Percentiles rank a stretch among this genome's conserved stretches.
Evolutionary conservation across 2,329 filamentous ascomycete genomes (phyloP).

Genomic region (Talaromyces sp.): DNA sequence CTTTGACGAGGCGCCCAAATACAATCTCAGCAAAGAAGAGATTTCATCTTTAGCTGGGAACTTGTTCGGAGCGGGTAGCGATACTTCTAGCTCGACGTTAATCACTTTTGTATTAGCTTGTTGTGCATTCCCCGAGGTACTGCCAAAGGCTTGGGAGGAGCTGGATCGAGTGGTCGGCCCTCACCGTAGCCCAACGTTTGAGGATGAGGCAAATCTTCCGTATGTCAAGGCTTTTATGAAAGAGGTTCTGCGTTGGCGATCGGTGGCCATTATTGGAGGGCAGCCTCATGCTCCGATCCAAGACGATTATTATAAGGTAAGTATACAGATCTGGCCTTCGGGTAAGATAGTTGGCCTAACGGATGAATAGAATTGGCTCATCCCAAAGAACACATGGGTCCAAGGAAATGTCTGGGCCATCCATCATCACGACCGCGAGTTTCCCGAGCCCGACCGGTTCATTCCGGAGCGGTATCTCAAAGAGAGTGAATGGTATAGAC

Average conservation of each 20-base stretch:
- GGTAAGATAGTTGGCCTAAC: background rate
- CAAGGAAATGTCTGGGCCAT: conserved; percentile 45
- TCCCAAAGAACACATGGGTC: conserved; percentile 49
- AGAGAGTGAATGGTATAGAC: background rate
- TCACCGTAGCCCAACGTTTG: conserved; percentile 31
- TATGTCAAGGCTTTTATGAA: conserved; percentile 32
- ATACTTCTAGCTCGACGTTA: conserved; percentile 30
- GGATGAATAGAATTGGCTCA: conserved; percentile 31
- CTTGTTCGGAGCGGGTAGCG: conserved; percentile 30
- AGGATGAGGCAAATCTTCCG: conserved; percentile 29
- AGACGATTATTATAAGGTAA: background rate
- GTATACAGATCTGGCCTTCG: background rate
- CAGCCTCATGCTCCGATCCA: background rate
- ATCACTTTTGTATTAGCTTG: conserved; percentile 25
- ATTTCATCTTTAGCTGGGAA: conserved; percentile 49
- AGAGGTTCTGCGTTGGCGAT: conserved; percentile 30
- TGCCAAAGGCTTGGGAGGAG: conserved; percentile 40
- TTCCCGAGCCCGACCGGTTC: conserved; percentile 38
- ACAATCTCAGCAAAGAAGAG: conserved; percentile 46
- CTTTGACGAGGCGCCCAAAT: conserved; percentile 48
- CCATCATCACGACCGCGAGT: conserved; percentile 40
- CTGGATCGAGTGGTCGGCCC: conserved; percentile 34
- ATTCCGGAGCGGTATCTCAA: conserved; percentile 29
- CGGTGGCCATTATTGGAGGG: conserved; percentile 24
- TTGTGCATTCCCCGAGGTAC: conserved; percentile 28